Base-by-base conservation (phyloP, 2,329 filamentous ascomycete genomes). In the Calonectria hawksworthii region DNA sequence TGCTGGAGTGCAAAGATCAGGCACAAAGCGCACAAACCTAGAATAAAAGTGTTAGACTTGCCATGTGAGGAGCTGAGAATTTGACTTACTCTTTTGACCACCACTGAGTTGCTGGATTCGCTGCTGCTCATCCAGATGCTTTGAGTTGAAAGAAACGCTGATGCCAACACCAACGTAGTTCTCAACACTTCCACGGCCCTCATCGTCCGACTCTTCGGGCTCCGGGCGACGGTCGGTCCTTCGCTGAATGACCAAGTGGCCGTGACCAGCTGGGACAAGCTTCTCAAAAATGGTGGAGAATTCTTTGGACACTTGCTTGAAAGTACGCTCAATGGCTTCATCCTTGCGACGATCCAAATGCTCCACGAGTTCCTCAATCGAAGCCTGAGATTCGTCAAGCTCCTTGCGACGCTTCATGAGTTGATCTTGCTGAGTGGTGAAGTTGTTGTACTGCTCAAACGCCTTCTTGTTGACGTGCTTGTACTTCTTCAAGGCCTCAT, bases 381-480 rank as follows among this genome's bases (percentile, higher is more conserved):
- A 96, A 44, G 89, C 90, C 79, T 98, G 95, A 3, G 95, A 96
- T 18, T 92, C 93, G 80, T 98, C 95, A 14, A 99, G 92, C 84
- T 99, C 97, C 80, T 93, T 92, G 65, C 96, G 92, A 79, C 97
- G 94, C 82, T 94, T 94, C 65, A 94, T 94, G 23, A 99, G 89
- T 28, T 94, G 94, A 76, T 98, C 96, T 72, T 98, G 94, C 85
- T 98, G 95, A 66, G 93, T 94, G 10, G 96, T 98, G 84, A 99
- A 99, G 86, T 93, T 98, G 87, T 96, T 98, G 88, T 99, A 99
- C 85, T 99, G 97, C 86, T 99, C 98, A 83, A 99, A 98, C 0
- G 97, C 97, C 87, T 99, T 99, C 88, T 99, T 99, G 91, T 99
- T 99, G 87, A 99, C 96, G 82, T 98, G 95, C 70, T 96, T 95